Evolutionary conservation across 768 basidiomycete genomes (phyloP).

Genomic region (Trametes maxima): DNA sequence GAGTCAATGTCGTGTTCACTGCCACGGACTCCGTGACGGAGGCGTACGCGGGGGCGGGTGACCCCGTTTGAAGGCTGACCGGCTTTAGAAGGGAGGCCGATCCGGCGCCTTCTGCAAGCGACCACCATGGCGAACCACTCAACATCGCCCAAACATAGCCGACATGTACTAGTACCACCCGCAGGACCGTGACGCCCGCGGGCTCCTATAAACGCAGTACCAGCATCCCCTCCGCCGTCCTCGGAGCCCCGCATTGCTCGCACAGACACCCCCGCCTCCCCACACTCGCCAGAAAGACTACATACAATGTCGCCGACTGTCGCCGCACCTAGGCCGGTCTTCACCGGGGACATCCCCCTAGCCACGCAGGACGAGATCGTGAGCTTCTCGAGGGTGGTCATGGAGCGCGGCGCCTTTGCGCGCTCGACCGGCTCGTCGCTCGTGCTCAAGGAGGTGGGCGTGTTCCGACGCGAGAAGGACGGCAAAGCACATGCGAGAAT

Average conservation of each 20-base stretch:
- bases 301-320: not conserved
- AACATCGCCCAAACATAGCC: constrained; percentile 15
- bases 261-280: not conserved
- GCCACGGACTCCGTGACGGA: too few relatives aligned
- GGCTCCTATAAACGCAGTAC: not conserved
- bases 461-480: constrained; percentile 19
- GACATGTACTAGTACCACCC: constrained; percentile 1
- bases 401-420: constrained; percentile 13
- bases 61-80: not conserved
- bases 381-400: constrained; percentile 6
- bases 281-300: not conserved
- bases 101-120: constrained; percentile 1
- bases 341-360: constrained; percentile 6
- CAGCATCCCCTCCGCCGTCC: not conserved
- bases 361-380: constrained; percentile 5
- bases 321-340: not conserved
- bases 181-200: constrained; percentile 9
- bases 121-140: not conserved
- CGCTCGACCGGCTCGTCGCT: constrained; percentile 13
- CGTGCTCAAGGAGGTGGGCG: constrained; percentile 15
- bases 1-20: too few relatives aligned
- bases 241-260: not conserved
- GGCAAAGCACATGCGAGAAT: constrained; percentile 20
- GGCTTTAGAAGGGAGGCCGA: constrained; percentile 1
- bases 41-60: not conserved